phyloP scores from a whole-genome alignment of 495 filamentous ascomycete species.

The Hyaloscypha finlandica region DNA sequence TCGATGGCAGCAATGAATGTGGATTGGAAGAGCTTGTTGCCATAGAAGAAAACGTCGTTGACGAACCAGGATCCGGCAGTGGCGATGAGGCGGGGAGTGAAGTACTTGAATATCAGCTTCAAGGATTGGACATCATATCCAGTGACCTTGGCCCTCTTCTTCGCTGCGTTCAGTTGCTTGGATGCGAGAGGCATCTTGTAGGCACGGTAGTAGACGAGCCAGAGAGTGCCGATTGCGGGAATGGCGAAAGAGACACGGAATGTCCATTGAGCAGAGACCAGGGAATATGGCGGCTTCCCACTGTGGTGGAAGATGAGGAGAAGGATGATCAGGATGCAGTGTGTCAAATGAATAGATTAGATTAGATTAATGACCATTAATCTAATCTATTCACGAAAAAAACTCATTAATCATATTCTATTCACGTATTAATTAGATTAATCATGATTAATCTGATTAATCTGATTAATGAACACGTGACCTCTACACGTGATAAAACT shows the following conservation, averaged over 20 bases:
- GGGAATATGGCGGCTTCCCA: conserved; percentile 70
- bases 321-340: conserved; percentile 79
- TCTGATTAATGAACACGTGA: no score
- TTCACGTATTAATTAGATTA: no score
- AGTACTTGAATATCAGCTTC: conserved; percentile 70
- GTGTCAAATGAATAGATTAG: no score
- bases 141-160: conserved; percentile 82
- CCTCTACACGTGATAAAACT: no score
- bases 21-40: conserved; percentile 92
- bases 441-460: no score
- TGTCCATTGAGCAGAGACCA: conserved; percentile 73
- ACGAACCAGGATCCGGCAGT: conserved; percentile 85
- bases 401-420: no score
- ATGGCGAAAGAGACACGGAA: conserved; percentile 84
- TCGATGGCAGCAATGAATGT: conserved; percentile 79
- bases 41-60: conserved; percentile 96
- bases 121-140: conserved; percentile 86
- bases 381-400: no score
- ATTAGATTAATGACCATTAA: no score
- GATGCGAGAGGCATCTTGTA: conserved; percentile 78
- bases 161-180: conserved; percentile 72
- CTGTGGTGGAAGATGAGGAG: conserved; percentile 80
- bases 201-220: conserved; percentile 86
- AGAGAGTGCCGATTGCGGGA: conserved; percentile 82
- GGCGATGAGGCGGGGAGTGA: conserved; percentile 77